A percentile compares a stretch with the other conserved stretches of the same genome.
Evolutionary conservation across 2,329 filamentous ascomycete species (phyloP).

Genomic region (Fusarium nygamai): DNA sequence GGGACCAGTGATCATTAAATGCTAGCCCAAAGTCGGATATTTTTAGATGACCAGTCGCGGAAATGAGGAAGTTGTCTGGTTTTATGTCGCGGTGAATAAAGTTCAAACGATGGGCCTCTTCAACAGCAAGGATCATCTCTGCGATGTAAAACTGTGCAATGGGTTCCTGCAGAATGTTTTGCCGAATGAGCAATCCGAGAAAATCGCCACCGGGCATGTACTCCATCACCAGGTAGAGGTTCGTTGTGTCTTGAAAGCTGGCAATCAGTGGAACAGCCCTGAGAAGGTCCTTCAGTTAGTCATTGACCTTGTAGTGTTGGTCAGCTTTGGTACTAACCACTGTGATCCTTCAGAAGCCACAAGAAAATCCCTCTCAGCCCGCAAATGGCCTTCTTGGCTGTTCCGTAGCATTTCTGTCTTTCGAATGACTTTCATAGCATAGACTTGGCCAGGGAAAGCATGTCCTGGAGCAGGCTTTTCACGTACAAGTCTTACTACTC

Average conservation of each 20-base stretch:
- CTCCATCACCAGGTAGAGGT: constrained; percentile 95
- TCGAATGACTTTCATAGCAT: constrained; percentile 96
- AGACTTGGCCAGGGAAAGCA: constrained; percentile 65
- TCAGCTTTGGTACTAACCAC: constrained; percentile 62
- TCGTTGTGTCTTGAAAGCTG: constrained; percentile 86
- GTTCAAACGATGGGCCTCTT: constrained; percentile 86
- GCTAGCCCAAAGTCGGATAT: constrained; percentile 97
- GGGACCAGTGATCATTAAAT: constrained; percentile 94
- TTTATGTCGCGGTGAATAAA: constrained; percentile 98
- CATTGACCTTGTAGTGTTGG: neutral
- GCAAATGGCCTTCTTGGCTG: constrained; percentile 90
- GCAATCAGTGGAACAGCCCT: constrained; percentile 88
- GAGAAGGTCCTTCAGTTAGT: neutral
- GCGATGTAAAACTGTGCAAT: constrained; percentile 88
- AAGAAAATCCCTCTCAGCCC: constrained; percentile 91
- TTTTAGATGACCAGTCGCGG: constrained; percentile 87
- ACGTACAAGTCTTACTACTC: constrained; percentile 86
- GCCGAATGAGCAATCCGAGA: constrained; percentile 83
- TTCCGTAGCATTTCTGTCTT: constrained; percentile 94
- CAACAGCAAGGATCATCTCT: constrained; percentile 95
- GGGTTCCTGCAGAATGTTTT: constrained; percentile 82
- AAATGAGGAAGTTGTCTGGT: constrained; percentile 96
- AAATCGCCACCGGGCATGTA: constrained; percentile 99
- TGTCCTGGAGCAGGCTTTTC: constrained; percentile 60
- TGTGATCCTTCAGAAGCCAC: constrained; percentile 87